Evolutionary conservation across 768 basidiomycete genomes (phyloP).

Genomic region (Boletus pseudopeckii): DNA sequence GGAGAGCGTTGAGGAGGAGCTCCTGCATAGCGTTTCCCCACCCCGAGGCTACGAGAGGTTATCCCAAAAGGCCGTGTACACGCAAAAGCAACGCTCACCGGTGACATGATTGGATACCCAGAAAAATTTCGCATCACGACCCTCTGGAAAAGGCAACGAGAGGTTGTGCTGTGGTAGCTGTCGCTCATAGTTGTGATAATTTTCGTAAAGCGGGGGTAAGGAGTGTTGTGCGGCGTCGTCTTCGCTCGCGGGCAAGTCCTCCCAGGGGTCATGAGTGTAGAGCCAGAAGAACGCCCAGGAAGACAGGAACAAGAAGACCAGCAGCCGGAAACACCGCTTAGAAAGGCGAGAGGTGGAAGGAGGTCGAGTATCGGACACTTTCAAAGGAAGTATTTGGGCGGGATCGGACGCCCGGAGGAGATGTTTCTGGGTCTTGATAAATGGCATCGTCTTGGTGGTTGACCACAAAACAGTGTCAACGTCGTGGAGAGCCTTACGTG

Average conservation of each 20-base stretch:
- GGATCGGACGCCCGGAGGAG: constrained; percentile 3
- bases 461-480: not conserved
- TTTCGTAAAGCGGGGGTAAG: constrained; percentile 44
- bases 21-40: constrained; percentile 67
- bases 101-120: constrained; percentile 48
- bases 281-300: constrained; percentile 17
- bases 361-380: constrained; percentile 7
- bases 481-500: too few relatives aligned
- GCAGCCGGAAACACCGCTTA: constrained; percentile 12
- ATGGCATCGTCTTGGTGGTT: constrained; percentile 11
- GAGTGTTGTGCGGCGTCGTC: constrained; percentile 1
- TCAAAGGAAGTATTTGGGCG: constrained; percentile 16
- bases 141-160: constrained; percentile 39
- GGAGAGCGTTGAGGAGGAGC: constrained; percentile 47
- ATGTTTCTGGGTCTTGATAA: constrained; percentile 1
- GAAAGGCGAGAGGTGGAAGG: not conserved
- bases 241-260: constrained; percentile 2
- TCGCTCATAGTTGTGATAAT: constrained; percentile 43
- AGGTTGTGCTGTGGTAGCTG: constrained; percentile 44
- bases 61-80: not conserved
- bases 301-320: constrained; percentile 11
- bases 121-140: constrained; percentile 41
- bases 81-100: constrained; percentile 25
- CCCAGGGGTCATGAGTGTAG: not conserved
- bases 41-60: constrained; percentile 40